Conservation (phyloP, 179 eudicot species). For the Gypsophila paniculata region DNA sequence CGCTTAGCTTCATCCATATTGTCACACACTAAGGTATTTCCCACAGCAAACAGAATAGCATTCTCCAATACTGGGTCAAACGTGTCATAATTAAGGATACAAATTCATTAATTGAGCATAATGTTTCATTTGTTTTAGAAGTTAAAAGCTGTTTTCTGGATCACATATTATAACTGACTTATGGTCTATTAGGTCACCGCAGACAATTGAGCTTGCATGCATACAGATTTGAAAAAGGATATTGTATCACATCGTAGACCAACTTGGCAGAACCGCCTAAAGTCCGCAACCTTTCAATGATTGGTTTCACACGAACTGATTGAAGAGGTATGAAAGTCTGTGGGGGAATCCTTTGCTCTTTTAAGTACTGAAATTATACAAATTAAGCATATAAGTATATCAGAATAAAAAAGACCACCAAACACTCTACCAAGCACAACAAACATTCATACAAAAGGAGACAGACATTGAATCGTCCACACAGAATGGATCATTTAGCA, state of each 20-base stretch:
- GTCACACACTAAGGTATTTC: slow-evolving; percentile 93
- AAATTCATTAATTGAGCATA: slow-evolving; percentile 14
- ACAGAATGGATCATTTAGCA: not conserved
- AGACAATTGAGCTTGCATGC: not conserved
- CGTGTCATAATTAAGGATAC: slow-evolving; percentile 58
- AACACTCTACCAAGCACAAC: not conserved
- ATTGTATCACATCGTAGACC: slow-evolving; percentile 90
- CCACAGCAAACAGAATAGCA: slow-evolving; percentile 92
- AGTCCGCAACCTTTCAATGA: slow-evolving; percentile 75
- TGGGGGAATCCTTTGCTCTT: slow-evolving; percentile 94
- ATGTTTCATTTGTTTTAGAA: not conserved
- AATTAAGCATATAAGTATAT: not conserved
- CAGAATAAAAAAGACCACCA: slow-evolving; percentile 11
- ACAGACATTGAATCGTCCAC: not conserved
- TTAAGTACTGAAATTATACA: slow-evolving; percentile 61
- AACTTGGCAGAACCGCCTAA: slow-evolving; percentile 82
- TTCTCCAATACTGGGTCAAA: slow-evolving; percentile 85
- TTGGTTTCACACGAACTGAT: slow-evolving; percentile 88
- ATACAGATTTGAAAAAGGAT: slow-evolving; percentile 48
- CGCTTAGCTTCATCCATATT: slow-evolving; percentile 83
- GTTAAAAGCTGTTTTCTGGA: not conserved
- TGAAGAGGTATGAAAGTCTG: slow-evolving; percentile 94
- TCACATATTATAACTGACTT: not conserved
- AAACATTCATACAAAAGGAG: not conserved
- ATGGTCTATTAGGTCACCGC: slow-evolving; percentile 3